phyloP scores from a whole-genome alignment of 345 rosid species.

The Pseudoturritis turrita region DNA sequence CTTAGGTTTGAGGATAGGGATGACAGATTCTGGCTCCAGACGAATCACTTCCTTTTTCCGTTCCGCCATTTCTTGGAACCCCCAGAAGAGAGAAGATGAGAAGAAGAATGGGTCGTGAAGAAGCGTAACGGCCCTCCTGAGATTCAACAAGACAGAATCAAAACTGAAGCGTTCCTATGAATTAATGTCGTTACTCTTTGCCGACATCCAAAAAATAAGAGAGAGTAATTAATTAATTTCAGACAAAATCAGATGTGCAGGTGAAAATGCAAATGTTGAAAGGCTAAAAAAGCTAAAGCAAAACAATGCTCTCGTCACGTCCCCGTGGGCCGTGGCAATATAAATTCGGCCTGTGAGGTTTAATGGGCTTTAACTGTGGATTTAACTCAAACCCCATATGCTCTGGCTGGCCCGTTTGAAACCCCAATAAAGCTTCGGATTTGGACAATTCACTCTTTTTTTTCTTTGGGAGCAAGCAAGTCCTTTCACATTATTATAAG shows the following conservation, averaged over 20 bases:
- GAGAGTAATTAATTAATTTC: no score
- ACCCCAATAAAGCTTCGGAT: no score
- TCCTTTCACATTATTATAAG: no score
- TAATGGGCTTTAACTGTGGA: not conserved
- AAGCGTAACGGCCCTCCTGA: not conserved
- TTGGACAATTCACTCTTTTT: no score
- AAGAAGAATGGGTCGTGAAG: not conserved
- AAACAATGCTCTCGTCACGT: no score
- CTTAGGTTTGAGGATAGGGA: constrained; percentile 87
- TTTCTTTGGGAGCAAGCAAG: no score
- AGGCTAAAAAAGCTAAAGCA: no score
- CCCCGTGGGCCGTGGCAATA: not conserved
- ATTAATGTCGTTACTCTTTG: no score
- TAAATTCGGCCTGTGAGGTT: not conserved
- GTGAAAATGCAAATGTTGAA: not conserved
- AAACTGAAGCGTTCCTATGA: constrained; percentile 7
- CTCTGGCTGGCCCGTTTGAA: no score
- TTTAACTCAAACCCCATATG: no score
- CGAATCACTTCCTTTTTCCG: constrained; percentile 67
- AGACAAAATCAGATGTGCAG: no score
- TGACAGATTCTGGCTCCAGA: constrained; percentile 86
- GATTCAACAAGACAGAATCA: not conserved
- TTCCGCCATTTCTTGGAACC: constrained; percentile 16
- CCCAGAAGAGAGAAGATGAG: not conserved
- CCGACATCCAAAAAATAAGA: no score